phyloP scores from a whole-genome alignment of 306 rosid species.

The Trichosanthes truncata region DNA sequence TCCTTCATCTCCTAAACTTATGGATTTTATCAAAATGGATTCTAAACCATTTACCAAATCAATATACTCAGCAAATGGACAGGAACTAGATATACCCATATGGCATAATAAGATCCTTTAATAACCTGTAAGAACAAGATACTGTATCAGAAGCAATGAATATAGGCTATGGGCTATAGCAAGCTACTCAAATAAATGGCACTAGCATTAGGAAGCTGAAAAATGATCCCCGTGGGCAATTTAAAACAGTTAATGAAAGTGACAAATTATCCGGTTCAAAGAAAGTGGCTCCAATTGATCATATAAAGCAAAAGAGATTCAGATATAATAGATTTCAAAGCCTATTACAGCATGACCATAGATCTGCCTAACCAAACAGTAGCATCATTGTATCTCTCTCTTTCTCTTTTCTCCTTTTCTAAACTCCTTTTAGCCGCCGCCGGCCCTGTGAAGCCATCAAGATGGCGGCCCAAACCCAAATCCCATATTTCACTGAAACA shows the following conservation, averaged over 20 bases:
- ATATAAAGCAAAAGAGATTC: not conserved
- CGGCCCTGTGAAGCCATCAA: not conserved
- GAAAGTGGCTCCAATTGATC: not conserved
- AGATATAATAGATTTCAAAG: not conserved
- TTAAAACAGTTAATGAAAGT: not conserved
- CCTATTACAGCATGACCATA: not conserved
- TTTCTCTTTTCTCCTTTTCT: not conserved
- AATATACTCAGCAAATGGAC: slow-evolving; percentile 51
- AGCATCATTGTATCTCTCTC: not conserved
- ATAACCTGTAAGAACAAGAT: slow-evolving; percentile 27
- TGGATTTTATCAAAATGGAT: slow-evolving; percentile 59
- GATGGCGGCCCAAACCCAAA: not conserved
- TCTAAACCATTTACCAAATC: slow-evolving; percentile 55
- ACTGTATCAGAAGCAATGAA: not conserved
- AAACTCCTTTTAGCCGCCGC: not conserved
- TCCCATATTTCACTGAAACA: not conserved
- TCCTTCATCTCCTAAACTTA: slow-evolving; percentile 45
- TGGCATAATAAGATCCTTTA: slow-evolving; percentile 13
- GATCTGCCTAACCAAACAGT: slow-evolving; percentile 2
- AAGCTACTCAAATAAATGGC: not conserved
- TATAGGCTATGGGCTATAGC: not conserved
- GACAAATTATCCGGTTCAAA: not conserved
- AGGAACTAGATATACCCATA: slow-evolving; percentile 75
- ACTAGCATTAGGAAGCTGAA: not conserved
- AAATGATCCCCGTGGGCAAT: not conserved